Evolutionary conservation across 495 filamentous ascomycete species (phyloP).

Genomic region (Tirmania nivea): DNA sequence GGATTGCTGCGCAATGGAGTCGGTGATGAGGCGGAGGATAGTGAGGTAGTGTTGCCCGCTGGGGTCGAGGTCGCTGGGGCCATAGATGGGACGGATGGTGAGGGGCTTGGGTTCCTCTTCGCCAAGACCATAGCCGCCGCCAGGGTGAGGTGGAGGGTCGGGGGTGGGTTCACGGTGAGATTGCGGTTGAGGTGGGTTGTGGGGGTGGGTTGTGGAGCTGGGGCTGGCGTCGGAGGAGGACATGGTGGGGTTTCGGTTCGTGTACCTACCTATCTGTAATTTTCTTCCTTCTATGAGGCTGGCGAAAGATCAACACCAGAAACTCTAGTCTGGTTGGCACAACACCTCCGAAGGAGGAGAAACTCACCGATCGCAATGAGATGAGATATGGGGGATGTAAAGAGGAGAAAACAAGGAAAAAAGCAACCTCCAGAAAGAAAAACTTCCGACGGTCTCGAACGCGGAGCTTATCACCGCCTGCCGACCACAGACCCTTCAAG

Average conservation of each 20-base stretch:
- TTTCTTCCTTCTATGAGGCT: not conserved
- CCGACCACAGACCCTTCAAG: too few species aligned
- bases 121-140: not conserved
- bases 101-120: conserved; percentile 2
- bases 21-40: conserved; percentile 29
- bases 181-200: not conserved
- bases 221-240: not conserved
- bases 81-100: conserved; percentile 9
- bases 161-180: not conserved
- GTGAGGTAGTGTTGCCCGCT: conserved; percentile 5
- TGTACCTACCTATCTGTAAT: not conserved
- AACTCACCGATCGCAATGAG: too few species aligned
- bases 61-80: conserved; percentile 22
- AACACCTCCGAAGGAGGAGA: too few species aligned
- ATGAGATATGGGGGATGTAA: too few species aligned
- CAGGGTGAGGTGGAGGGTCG: not conserved
- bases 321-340: too few species aligned
- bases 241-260: not conserved
- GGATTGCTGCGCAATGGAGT: conserved; percentile 42
- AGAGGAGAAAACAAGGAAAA: too few species aligned
- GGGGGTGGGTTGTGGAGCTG: not conserved
- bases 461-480: too few species aligned
- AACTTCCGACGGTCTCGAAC: too few species aligned
- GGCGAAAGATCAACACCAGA: too few species aligned
- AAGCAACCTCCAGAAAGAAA: too few species aligned